Evolutionary conservation across 2,329 filamentous ascomycete genomes (phyloP).

Genomic region (Cladosporium phlei): DNA sequence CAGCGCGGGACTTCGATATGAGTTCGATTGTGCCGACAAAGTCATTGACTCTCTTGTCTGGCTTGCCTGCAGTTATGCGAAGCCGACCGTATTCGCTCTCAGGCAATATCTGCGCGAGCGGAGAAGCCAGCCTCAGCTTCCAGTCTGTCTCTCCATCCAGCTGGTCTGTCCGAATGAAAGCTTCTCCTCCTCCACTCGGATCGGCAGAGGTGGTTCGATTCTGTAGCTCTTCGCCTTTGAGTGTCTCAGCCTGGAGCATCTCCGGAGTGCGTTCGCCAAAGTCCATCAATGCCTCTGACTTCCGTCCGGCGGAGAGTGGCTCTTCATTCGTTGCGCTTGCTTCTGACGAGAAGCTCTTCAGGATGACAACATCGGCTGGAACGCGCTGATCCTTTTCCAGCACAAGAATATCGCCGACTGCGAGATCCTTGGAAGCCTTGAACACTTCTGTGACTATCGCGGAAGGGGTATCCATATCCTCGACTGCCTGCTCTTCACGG

Average conservation of each 20-base stretch:
- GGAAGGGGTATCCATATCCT: slow-evolving; percentile 32
- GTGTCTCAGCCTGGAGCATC: slow-evolving; percentile 23
- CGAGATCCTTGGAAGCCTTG: slow-evolving; percentile 81
- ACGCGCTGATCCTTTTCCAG: slow-evolving; percentile 87
- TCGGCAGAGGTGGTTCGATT: slow-evolving; percentile 33
- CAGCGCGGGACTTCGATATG: slow-evolving; percentile 48
- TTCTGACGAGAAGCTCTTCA: slow-evolving; percentile 72
- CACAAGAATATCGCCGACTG: slow-evolving; percentile 92
- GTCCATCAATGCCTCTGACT: slow-evolving; percentile 23
- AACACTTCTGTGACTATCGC: slow-evolving; percentile 55
- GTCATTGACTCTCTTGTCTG: slow-evolving; percentile 89
- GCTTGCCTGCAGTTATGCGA: slow-evolving; percentile 76
- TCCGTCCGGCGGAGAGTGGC: slow-evolving; percentile 30
- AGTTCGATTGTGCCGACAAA: slow-evolving; percentile 88
- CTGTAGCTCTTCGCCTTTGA: slow-evolving; percentile 18
- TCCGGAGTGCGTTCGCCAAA: slow-evolving; percentile 18
- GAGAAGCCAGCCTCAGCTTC: slow-evolving; percentile 87
- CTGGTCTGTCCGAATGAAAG: slow-evolving; percentile 95
- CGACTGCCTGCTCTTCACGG: slow-evolving; percentile 60
- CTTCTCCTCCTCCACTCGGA: slow-evolving; percentile 64
- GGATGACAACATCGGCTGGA: slow-evolving; percentile 86
- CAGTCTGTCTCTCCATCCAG: slow-evolving; percentile 97
- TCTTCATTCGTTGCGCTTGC: slow-evolving; percentile 31
- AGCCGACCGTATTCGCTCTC: slow-evolving; percentile 64
- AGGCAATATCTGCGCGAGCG: slow-evolving; percentile 74